Base-by-base conservation (phyloP, 176 grass and related monocot genomes). In the Musa schizocarpa region DNA sequence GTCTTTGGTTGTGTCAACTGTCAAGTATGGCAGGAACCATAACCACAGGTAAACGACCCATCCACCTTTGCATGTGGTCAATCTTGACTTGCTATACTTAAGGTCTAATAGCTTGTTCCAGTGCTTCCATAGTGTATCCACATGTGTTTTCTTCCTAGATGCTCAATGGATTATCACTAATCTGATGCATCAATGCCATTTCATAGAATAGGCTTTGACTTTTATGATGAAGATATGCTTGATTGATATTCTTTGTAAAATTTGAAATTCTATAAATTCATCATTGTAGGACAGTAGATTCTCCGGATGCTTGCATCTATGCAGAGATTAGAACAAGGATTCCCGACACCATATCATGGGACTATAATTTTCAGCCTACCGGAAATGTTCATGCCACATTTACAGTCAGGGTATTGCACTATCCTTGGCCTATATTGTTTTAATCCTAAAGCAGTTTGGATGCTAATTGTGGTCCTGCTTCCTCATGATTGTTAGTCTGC, bases 291-390 rank as follows among this genome's bases (percentile, higher is more conserved):
- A 93, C 88, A 8, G 86, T 98, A 77, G 94, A 83, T 23, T 98
- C 88, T 16, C 71, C 79, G 57, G 91, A 94, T 82, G 81, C 85
- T 80, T 99, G 95, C 52, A 69, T 92, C 34, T 91, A 94, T 79
- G 88, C 95, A 63, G 91, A 94, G 84, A 99, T 99, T 79, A 94
- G 91, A 87, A 99, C 96, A 22, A 99, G 91, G 88, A 95, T 99
- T 78, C 96, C 96, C 21, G 96, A 99, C 65, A 89, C 91, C 57
- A 26, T 94, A 62, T 76, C 96, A 3, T 89, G 96, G 91, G 91
- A 92, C 75, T 99, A 84, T 81, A 74, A 94, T 84, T 99, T 88
- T 87, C 88, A 94, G 63, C 88, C 80, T 53, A 77, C 79, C 2
- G 86, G 82, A 78, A 94, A 84, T 83, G 85, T 81, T 66, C 91